Evolutionary conservation across 2,329 filamentous ascomycete genomes (phyloP).

Genomic region (Chaetomium strumarium): DNA sequence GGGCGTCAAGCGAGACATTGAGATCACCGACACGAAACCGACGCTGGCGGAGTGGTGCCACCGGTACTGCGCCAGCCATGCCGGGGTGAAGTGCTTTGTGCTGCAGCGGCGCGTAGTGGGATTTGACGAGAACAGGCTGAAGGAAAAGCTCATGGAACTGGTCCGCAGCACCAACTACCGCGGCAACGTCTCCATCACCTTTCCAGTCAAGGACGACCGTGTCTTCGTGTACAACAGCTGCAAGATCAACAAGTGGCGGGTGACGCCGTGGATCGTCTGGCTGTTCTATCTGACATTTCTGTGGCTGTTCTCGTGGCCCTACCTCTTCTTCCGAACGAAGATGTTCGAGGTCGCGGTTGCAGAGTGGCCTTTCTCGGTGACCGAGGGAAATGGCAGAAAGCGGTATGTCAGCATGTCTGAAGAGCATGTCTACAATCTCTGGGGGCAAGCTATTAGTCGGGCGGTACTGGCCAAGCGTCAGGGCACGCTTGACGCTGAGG

Average conservation of each 20-base stretch:
- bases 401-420: slow-evolving; percentile 50
- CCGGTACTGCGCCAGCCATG: slow-evolving; percentile 54
- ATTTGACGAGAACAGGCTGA: slow-evolving; percentile 52
- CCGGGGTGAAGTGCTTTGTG: slow-evolving; percentile 51
- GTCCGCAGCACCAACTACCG: slow-evolving; percentile 62
- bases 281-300: slow-evolving; percentile 61
- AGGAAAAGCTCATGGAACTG: slow-evolving; percentile 46
- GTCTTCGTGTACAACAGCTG: slow-evolving; percentile 61
- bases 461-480: slow-evolving; percentile 54
- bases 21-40: slow-evolving; percentile 36
- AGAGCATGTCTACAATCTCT: slow-evolving; percentile 57
- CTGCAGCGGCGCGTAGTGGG: slow-evolving; percentile 51
- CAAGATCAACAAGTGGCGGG: slow-evolving; percentile 58
- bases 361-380: slow-evolving; percentile 52
- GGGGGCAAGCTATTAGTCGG: slow-evolving; percentile 53
- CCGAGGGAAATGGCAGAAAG: slow-evolving; percentile 32
- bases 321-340: slow-evolving; percentile 60
- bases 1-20: slow-evolving; percentile 39
- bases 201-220: slow-evolving; percentile 51
- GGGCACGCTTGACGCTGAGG: slow-evolving; percentile 50
- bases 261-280: slow-evolving; percentile 57
- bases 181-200: slow-evolving; percentile 52
- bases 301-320: slow-evolving; percentile 66
- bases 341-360: slow-evolving; percentile 58
- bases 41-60: slow-evolving; percentile 59